These are phyloP conservation scores for Fraxinus floribunda DNA, from an alignment of 305 asterid species.

Conservation along the genomic window DNA sequence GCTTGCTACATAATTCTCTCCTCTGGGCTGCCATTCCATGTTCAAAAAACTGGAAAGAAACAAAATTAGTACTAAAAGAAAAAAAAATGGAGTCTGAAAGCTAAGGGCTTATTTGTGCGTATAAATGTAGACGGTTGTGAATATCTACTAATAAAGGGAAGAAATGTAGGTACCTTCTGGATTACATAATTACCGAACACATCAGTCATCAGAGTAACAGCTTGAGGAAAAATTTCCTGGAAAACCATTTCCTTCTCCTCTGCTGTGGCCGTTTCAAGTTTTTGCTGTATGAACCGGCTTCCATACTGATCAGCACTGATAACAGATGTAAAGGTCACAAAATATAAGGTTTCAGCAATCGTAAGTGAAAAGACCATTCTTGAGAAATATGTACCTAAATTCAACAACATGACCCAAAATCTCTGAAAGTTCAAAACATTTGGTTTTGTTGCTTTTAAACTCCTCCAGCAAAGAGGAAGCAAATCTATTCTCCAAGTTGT, in stretches of 20 bases:
- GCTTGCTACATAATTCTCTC: conserved; percentile 72
- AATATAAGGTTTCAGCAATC: conserved; percentile 14
- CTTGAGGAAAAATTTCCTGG: conserved; percentile 87
- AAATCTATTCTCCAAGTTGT: conserved; percentile 61
- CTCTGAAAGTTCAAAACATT: conserved; percentile 87
- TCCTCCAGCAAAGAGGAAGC: conserved; percentile 86
- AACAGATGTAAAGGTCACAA: conserved; percentile 13
- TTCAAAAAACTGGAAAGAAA: conserved; percentile 63
- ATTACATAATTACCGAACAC: conserved; percentile 97
- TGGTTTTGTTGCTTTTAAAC: conserved; percentile 94
- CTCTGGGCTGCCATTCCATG: conserved; percentile 75
- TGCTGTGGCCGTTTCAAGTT: conserved; percentile 88
- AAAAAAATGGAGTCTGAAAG: not conserved
- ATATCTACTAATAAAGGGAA: not conserved
- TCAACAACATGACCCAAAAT: conserved; percentile 94
- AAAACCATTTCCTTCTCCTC: conserved; percentile 96
- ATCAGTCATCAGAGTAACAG: conserved; percentile 90
- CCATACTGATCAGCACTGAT: conserved; percentile 96
- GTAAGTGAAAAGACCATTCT: conserved; percentile 2
- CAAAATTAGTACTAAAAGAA: conserved; percentile 6
- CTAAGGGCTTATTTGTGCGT: not conserved
- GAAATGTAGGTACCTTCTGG: conserved; percentile 67
- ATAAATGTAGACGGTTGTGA: not conserved
- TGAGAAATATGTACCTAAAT: conserved; percentile 59
- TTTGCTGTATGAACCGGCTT: conserved; percentile 97